Conservation (phyloP, 768 basidiomycete species). For the Dentipellis sp. region DNA sequence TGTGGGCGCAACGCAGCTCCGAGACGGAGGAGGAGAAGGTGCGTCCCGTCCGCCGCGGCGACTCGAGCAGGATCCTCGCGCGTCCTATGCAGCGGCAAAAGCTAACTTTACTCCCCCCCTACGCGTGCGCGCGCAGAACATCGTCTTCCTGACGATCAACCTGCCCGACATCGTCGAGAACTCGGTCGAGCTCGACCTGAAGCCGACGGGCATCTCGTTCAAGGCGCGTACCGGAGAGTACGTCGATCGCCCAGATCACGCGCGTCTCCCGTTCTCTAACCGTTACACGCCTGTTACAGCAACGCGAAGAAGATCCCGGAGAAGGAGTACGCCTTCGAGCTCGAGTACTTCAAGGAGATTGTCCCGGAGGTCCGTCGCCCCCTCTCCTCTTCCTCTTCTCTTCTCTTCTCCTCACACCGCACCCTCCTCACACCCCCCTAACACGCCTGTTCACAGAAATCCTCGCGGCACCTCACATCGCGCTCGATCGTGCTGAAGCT, state of each 20-base stretch:
- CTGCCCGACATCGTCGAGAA: conserved; percentile 59
- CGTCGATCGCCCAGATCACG: conserved; percentile 13
- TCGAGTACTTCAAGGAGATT: conserved; percentile 72
- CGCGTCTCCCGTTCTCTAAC: neutral
- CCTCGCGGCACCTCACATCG: conserved; percentile 48
- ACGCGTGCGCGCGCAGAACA: conserved; percentile 43
- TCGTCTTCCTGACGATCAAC: conserved; percentile 80
- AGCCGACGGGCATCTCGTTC: conserved; percentile 49
- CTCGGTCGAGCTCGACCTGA: conserved; percentile 53
- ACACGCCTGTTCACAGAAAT: conserved; percentile 32
- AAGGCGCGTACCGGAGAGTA: conserved; percentile 60
- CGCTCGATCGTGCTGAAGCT: conserved; percentile 63
- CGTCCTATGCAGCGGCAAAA: too few relatives aligned
- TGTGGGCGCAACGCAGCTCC: conserved; percentile 93
- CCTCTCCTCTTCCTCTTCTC: neutral
- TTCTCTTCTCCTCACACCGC: neutral
- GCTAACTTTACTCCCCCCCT: neutral
- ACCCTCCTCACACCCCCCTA: neutral
- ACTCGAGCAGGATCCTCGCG: conserved; percentile 1
- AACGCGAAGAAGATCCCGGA: conserved; percentile 31
- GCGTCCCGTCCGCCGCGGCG: conserved; percentile 9
- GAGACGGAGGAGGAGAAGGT: conserved; percentile 60
- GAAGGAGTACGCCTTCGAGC: conserved; percentile 63
- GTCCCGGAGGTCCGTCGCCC: conserved; percentile 56
- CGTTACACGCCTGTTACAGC: conserved; percentile 1